phyloP scores from a whole-genome alignment of 176 grass and related monocot genomes.

The Phyllostachys edulis region DNA sequence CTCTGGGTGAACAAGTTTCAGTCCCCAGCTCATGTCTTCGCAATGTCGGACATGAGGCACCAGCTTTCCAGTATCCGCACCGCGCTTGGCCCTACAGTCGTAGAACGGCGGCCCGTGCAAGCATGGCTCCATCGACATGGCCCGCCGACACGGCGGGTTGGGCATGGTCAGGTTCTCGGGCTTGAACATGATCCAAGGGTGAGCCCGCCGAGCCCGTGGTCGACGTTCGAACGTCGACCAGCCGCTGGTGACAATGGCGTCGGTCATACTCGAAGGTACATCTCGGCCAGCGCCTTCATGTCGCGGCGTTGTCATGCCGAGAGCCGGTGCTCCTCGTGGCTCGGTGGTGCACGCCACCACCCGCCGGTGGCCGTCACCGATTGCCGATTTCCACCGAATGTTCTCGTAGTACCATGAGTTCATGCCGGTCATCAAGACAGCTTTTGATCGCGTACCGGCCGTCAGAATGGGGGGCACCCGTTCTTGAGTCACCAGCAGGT shows the following conservation, averaged over 20 bases:
- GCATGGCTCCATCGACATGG: slow-evolving; percentile 45
- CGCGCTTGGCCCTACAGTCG: slow-evolving; percentile 26
- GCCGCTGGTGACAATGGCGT: slow-evolving; percentile 48
- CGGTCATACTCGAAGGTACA: slow-evolving; percentile 48
- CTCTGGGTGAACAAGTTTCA: slow-evolving; percentile 51
- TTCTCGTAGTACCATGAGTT: slow-evolving; percentile 58
- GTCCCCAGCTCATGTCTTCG: slow-evolving; percentile 51
- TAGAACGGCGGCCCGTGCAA: slow-evolving; percentile 41
- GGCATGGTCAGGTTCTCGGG: slow-evolving; percentile 35
- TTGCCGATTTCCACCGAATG: slow-evolving; percentile 50
- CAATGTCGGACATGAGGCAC: slow-evolving; percentile 49
- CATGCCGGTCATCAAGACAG: slow-evolving; percentile 44
- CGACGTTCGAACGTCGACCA: slow-evolving; percentile 59
- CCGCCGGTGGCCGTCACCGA: slow-evolving; percentile 38
- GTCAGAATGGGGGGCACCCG: not conserved
- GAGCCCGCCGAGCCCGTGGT: slow-evolving; percentile 39
- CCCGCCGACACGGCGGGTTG: slow-evolving; percentile 27
- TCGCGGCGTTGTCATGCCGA: slow-evolving; percentile 51
- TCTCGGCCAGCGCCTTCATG: slow-evolving; percentile 67
- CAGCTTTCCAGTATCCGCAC: slow-evolving; percentile 28
- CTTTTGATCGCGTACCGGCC: not conserved
- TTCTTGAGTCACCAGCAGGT: not conserved
- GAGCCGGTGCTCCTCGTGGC: slow-evolving; percentile 58
- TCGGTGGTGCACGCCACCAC: slow-evolving; percentile 66
- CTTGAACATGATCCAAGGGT: slow-evolving; percentile 58